These are phyloP conservation scores for Parmales sp. DNA, from an alignment of 108 stramenopile species.

Conservation along the genomic window DNA sequence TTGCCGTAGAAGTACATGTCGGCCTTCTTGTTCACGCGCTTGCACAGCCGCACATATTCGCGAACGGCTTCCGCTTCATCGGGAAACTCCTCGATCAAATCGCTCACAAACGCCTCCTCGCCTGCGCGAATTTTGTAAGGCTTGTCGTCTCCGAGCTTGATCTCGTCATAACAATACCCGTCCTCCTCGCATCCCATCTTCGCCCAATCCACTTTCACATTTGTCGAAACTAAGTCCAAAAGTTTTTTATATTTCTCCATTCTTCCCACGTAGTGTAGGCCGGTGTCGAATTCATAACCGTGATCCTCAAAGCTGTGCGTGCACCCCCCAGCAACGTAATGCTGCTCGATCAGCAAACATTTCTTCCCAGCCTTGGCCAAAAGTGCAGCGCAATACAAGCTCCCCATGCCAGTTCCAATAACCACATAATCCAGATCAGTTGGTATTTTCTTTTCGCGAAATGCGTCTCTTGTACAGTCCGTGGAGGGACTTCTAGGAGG, in stretches of 20 bases:
- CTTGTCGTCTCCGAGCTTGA: conserved; percentile 16
- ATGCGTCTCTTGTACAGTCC: not conserved
- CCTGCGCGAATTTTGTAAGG: not conserved
- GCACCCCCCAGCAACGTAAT: conserved; percentile 18
- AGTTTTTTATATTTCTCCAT: not conserved
- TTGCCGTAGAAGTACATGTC: conserved; percentile 13
- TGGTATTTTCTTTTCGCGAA: conserved; percentile 10
- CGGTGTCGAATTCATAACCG: conserved; percentile 15
- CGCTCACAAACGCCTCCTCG: not conserved
- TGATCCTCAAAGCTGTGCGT: conserved; percentile 8
- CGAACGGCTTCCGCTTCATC: not conserved
- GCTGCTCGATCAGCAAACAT: conserved; percentile 15
- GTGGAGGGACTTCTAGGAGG: too few relatives aligned
- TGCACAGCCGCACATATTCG: not conserved
- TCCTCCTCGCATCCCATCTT: conserved; percentile 18
- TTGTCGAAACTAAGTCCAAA: not conserved
- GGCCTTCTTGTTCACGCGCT: conserved; percentile 4
- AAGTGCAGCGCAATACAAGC: conserved; percentile 59
- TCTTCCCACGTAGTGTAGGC: conserved; percentile 19
- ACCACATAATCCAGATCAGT: conserved; percentile 51
- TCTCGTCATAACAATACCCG: conserved; percentile 20
- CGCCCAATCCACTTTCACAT: not conserved
- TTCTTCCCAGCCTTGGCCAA: conserved; percentile 54
- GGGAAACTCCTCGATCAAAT: conserved; percentile 4
- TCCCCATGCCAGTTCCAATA: conserved; percentile 60